Evolutionary conservation across 2,329 filamentous ascomycete species (phyloP), one percentile per base, ranked within the genome.

Genomic region (Fusarium temperatum): DNA sequence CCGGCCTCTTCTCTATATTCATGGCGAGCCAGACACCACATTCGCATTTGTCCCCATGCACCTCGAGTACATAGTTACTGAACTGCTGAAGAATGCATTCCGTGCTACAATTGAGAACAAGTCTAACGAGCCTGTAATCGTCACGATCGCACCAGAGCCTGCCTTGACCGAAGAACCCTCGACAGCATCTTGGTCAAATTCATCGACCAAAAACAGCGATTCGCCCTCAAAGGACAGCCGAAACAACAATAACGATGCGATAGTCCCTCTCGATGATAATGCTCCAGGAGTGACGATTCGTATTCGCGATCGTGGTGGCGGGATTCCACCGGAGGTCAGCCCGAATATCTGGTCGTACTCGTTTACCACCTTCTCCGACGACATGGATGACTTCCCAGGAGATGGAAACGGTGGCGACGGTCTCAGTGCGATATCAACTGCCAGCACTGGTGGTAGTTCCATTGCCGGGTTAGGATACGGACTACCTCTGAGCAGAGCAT

Each of bases 11-110:
- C 88, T 98, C 78, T 85, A 92, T 53, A 92, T 99, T 78, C 93
- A 95, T 75, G 96, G 96, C 73, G 92, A 97, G 80, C 91, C 93
- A 0, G 91, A 93, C 58, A 94, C 95, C n/a, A 92, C 91, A 0
- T 97, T 99, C 80, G 95, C 96, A 26, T 96, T 97, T 79, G 92
- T 99, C 14, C 96, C 96, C 20, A 96, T 97, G 81, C 96, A 99
- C 82, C 89, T 99, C 30, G 96, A 98, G 83, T 99, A 99, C 82
- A 98, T 99, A 74, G 90, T 98, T 73, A 99, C 96, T 0, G 96
- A 99, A 83, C 88, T 99, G 3, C 88, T 99, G 66, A 99, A 99
- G 83, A 99, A 99, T 80, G 94, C 95, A 2, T 99, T 98, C 85
- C 91, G 96, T 48, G 96, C 96, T 8, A 97, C 94, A 1, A 91